Evolutionary conservation across 169 alveolate genomes (phyloP).

Genomic region (Eimeria tenella): DNA sequence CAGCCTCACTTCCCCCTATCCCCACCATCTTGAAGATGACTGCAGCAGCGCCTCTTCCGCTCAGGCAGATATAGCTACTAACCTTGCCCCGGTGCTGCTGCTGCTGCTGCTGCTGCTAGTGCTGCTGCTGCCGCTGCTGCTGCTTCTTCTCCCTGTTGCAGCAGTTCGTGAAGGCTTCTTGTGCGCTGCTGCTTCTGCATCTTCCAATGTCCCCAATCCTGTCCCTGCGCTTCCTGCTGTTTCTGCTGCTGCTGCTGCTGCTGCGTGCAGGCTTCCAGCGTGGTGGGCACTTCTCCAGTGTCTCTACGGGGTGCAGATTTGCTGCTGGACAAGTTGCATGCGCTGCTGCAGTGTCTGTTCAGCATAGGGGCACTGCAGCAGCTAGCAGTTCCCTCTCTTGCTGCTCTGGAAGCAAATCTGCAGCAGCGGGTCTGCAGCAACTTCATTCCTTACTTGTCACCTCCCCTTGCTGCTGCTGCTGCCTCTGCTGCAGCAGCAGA

Average conservation of each 20-base stretch:
- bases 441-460: no score
- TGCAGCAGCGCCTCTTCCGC: no score
- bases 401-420: neutral
- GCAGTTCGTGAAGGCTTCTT: neutral
- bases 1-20: no score
- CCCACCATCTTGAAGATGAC: no score
- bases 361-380: no score
- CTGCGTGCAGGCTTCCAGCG: neutral
- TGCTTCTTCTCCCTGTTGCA: neutral
- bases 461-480: no score
- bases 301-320: neutral
- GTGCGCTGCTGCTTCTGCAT: no score
- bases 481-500: neutral
- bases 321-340: neutral
- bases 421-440: neutral
- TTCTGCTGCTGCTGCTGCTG: conserved; percentile 7
- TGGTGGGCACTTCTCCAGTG: neutral
- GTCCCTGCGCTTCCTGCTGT: neutral
- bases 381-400: neutral
- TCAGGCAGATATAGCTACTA: no score
- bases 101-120: neutral
- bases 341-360: neutral
- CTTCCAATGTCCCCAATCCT: neutral
- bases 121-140: neutral
- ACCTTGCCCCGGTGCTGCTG: no score